Percentiles rank a stretch among this genome's conserved stretches.
Conservation (phyloP, 371 early-diverging fungal species). For the Lichtheimia ornata region DNA sequence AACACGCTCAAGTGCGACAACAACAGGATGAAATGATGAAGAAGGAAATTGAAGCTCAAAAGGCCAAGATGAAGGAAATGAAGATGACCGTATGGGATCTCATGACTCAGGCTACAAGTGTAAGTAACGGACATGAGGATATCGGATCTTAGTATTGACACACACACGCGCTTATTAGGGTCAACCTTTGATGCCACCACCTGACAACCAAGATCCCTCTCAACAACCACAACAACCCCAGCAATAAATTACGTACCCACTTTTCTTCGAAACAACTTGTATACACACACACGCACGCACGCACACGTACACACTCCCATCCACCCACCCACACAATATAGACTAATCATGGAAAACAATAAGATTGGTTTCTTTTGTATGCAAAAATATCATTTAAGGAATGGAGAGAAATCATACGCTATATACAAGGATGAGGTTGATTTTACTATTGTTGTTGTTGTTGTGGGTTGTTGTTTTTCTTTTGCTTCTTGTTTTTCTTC, state of each 20-base stretch:
- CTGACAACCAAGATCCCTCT: constrained; percentile 5
- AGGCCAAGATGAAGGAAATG: constrained; percentile 64
- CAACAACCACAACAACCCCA: not conserved
- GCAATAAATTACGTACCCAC: not conserved
- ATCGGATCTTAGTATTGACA: not conserved
- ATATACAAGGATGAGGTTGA: too few relatives aligned
- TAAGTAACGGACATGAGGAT: constrained; percentile 20
- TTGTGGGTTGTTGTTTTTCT: constrained; percentile 6
- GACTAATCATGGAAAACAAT: too few relatives aligned
- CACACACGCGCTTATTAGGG: constrained; percentile 11
- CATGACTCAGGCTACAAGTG: constrained; percentile 54
- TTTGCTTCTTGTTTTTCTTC: constrained; percentile 11
- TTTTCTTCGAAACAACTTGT: too few relatives aligned
- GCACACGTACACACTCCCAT: too few relatives aligned
- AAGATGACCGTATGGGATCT: constrained; percentile 75
- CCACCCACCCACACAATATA: too few relatives aligned
- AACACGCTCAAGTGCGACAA: constrained; percentile 55
- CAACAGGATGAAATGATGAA: constrained; percentile 58
- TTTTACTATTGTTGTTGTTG: too few relatives aligned
- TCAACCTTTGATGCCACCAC: constrained; percentile 22
- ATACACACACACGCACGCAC: too few relatives aligned
- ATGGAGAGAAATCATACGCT: too few relatives aligned
- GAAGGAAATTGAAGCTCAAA: constrained; percentile 57
- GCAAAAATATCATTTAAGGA: not conserved
- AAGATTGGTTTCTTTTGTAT: constrained; percentile 1